Conservation (phyloP, 305 asterid species). For the Solanum hybrid region DNA sequence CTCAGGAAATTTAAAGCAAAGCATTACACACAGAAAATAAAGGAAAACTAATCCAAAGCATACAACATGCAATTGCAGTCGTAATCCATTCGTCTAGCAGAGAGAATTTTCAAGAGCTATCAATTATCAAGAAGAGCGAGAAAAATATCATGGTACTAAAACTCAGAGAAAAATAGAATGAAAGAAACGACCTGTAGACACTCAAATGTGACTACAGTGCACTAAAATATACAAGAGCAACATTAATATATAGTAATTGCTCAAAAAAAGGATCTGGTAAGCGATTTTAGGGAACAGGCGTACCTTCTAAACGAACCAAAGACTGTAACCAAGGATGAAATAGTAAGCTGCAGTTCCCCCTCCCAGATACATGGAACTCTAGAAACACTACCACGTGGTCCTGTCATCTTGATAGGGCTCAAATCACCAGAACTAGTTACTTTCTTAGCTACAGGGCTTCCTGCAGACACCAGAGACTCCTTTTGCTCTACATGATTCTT, state of each 20-base stretch:
- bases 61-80: background rate
- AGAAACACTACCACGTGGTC: constrained; percentile 15
- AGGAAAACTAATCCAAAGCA: background rate
- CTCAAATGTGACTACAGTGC: background rate
- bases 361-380: constrained; percentile 54
- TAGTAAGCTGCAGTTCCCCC: constrained; percentile 62
- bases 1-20: background rate
- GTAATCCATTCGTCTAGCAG: background rate
- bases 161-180: background rate
- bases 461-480: constrained; percentile 12
- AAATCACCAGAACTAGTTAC: constrained; percentile 4
- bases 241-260: background rate
- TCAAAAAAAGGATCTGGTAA: background rate
- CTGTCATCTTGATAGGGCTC: constrained; percentile 23
- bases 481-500: constrained; percentile 18
- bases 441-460: constrained; percentile 22
- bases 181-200: background rate
- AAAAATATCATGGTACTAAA: background rate
- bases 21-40: background rate
- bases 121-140: background rate
- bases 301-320: constrained; percentile 68
- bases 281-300: constrained; percentile 3
- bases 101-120: background rate
- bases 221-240: background rate
- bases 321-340: constrained; percentile 49